Evolutionary conservation across 768 basidiomycete genomes (phyloP).

Genomic region (Mycena haematopus): DNA sequence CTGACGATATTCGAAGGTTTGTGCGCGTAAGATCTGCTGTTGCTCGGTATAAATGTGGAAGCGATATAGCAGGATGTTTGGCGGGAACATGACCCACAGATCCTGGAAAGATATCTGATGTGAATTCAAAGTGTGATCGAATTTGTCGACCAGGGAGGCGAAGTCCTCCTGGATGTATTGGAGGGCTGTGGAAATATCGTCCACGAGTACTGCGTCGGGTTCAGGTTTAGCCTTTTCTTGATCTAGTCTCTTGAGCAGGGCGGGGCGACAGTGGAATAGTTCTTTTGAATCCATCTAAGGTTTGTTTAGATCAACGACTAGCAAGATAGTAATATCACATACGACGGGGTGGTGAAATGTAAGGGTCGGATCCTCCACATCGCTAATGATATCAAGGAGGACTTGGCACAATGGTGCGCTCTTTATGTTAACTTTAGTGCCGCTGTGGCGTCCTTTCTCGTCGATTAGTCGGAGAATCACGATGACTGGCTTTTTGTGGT

Average conservation of each 20-base stretch:
- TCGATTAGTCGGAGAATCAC: background rate
- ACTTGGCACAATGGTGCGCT: background rate
- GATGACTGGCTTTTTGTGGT: background rate
- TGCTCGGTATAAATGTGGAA: background rate
- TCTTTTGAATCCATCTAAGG: background rate
- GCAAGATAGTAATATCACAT: too few relatives aligned
- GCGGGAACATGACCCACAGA: background rate
- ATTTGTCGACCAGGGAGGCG: background rate
- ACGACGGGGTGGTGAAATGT: background rate
- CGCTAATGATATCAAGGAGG: background rate
- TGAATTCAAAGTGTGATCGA: background rate
- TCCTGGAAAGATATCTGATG: background rate
- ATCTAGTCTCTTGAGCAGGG: background rate
- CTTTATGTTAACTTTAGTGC: background rate
- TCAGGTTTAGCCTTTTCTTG: background rate
- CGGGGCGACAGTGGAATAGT: background rate
- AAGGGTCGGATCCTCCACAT: background rate
- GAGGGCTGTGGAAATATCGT: background rate
- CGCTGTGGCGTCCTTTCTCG: background rate
- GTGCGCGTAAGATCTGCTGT: background rate
- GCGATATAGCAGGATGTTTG: background rate
- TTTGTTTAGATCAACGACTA: too few relatives aligned
- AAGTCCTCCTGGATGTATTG: background rate
- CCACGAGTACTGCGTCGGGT: background rate
- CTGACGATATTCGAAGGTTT: background rate